Evolutionary conservation across 176 grass and related monocot genomes (phyloP).

Genomic region (Eremochloa ophiuroides): DNA sequence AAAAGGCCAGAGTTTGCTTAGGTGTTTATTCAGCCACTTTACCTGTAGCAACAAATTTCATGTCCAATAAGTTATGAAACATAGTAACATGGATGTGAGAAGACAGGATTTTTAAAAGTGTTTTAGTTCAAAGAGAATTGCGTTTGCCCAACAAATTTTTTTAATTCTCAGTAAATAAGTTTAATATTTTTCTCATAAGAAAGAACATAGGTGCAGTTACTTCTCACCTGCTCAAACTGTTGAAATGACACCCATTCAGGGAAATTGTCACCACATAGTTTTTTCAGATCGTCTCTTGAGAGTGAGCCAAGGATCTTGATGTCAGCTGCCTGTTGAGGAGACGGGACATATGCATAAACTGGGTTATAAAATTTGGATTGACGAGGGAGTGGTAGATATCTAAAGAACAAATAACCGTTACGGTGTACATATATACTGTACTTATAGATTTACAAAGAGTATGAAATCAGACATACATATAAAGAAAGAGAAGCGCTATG

Average conservation of each 20-base stretch:
- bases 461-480: no score
- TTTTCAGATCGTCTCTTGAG: not conserved
- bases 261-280: not conserved
- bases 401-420: not conserved
- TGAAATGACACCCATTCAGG: slow-evolving; percentile 5
- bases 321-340: not conserved
- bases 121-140: not conserved
- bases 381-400: no score
- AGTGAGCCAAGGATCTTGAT: not conserved
- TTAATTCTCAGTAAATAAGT: not conserved
- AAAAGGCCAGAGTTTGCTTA: slow-evolving; percentile 89
- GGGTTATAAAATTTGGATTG: not conserved
- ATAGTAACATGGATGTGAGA: no score
- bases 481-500: no score
- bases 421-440: no score
- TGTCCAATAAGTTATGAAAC: not conserved
- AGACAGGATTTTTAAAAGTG: not conserved
- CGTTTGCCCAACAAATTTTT: not conserved
- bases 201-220: not conserved
- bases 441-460: no score
- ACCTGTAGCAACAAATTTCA: slow-evolving; percentile 40
- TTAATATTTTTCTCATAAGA: no score
- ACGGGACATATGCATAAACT: not conserved
- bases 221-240: not conserved
- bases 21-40: slow-evolving; percentile 91